Evolutionary conservation across 768 basidiomycete species (phyloP).

Genomic region (Leucocoprinus leucothites): DNA sequence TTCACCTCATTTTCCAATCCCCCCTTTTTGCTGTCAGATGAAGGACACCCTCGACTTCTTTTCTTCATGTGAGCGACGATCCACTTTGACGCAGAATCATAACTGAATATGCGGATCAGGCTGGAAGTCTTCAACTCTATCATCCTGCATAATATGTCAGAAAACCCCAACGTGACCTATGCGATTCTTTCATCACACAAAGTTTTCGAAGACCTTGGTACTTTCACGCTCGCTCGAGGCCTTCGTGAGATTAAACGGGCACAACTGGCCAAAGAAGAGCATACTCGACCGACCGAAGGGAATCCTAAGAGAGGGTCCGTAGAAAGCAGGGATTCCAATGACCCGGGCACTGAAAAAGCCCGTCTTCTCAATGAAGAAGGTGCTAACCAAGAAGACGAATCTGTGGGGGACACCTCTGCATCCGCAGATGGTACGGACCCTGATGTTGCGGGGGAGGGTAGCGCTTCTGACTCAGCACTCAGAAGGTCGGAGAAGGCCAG

Average conservation of each 20-base stretch:
- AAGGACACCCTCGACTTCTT: conserved; percentile 89
- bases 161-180: conserved; percentile 88
- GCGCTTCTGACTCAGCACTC: background rate
- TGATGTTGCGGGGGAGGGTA: conserved; percentile 8
- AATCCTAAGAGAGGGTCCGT: conserved; percentile 40
- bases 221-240: conserved; percentile 84
- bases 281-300: conserved; percentile 28
- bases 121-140: conserved; percentile 90
- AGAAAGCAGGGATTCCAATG: conserved; percentile 29
- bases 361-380: conserved; percentile 55
- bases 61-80: conserved; percentile 73
- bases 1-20: conserved; percentile 92
- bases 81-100: background rate
- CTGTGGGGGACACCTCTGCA: conserved; percentile 15
- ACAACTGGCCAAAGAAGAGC: conserved; percentile 72
- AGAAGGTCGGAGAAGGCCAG: conserved; percentile 78
- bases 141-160: conserved; percentile 70
- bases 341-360: conserved; percentile 62
- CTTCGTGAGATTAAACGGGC: conserved; percentile 79
- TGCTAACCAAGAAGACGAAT: conserved; percentile 14
- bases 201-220: conserved; percentile 86
- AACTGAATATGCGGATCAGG: conserved; percentile 33
- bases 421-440: conserved; percentile 12
- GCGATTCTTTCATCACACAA: conserved; percentile 82
- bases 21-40: conserved; percentile 85